Percentiles rank a stretch among this genome's conserved stretches.
Evolutionary conservation across 2,329 filamentous ascomycete species (phyloP).

Genomic region (Fusarium continuum): DNA sequence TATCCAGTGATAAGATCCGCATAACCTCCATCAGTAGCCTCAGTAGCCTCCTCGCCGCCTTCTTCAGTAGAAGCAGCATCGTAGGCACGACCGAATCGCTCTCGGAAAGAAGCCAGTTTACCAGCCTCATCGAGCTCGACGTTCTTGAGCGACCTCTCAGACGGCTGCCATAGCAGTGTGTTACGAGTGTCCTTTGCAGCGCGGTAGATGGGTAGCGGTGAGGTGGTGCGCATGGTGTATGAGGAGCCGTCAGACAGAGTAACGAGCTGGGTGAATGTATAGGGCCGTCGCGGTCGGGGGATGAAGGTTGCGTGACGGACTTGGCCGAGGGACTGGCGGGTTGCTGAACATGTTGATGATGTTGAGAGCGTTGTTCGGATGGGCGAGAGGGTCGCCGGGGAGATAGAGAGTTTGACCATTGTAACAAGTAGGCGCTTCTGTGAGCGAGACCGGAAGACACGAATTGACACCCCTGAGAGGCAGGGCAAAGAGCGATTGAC

Average conservation of each 20-base stretch:
- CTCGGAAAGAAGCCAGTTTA: conserved; percentile 84
- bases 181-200: conserved; percentile 86
- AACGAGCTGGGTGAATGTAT: conserved; percentile 96
- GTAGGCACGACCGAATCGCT: conserved; percentile 83
- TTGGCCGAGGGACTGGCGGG: conserved; percentile 58
- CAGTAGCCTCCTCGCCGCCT: conserved; percentile 36
- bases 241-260: conserved; percentile 91
- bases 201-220: conserved; percentile 68
- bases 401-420: conserved; percentile 46
- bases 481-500: conserved; percentile 16
- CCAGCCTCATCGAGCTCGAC: conserved; percentile 96
- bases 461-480: conserved; percentile 21
- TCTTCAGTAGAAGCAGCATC: conserved; percentile 65
- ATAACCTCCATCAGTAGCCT: conserved; percentile 43
- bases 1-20: conserved; percentile 63
- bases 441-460: conserved; percentile 1
- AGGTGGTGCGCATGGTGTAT: conserved; percentile 81
- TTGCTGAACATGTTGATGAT: conserved; percentile 39
- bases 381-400: conserved; percentile 45
- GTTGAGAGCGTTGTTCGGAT: conserved; percentile 43
- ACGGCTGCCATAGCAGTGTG: conserved; percentile 90
- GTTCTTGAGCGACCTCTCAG: conserved; percentile 80
- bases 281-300: conserved; percentile 87
- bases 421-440: neutral
- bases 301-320: conserved; percentile 86